Evolutionary conservation across 495 filamentous ascomycete species (phyloP).

Genomic region (Peziza echinospora): DNA sequence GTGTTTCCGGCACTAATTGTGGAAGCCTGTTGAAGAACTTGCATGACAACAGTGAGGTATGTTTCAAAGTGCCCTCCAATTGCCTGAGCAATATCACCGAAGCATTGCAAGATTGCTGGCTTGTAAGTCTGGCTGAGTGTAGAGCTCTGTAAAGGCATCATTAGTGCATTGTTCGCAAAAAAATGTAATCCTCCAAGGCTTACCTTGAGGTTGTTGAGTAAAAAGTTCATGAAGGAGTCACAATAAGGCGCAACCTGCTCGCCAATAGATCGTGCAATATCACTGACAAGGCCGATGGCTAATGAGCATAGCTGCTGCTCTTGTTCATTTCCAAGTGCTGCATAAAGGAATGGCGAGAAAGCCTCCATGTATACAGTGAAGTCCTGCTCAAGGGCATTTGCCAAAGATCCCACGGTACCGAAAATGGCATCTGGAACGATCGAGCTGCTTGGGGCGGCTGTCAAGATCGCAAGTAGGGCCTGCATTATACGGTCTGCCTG

Average conservation of each 20-base stretch:
- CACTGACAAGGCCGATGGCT: slow-evolving; percentile 91
- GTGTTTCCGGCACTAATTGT: slow-evolving; percentile 30
- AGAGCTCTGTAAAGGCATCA: slow-evolving; percentile 29
- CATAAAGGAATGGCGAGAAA: slow-evolving; percentile 76
- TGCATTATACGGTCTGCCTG: slow-evolving; percentile 89
- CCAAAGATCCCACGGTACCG: slow-evolving; percentile 64
- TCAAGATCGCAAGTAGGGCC: slow-evolving; percentile 56
- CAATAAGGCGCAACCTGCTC: slow-evolving; percentile 81
- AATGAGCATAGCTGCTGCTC: slow-evolving; percentile 84
- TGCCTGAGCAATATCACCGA: slow-evolving; percentile 91
- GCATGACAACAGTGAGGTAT: slow-evolving; percentile 75
- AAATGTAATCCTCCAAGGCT: too few relatives aligned
- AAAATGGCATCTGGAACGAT: slow-evolving; percentile 88
- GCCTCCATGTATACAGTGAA: slow-evolving; percentile 94
- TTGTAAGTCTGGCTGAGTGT: slow-evolving; percentile 86
- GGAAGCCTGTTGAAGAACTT: slow-evolving; percentile 82
- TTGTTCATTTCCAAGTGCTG: slow-evolving; percentile 82
- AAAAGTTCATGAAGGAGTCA: slow-evolving; percentile 90
- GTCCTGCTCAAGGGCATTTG: slow-evolving; percentile 71
- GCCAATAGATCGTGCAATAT: slow-evolving; percentile 78
- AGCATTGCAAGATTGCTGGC: slow-evolving; percentile 91
- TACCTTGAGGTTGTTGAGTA: slow-evolving; percentile 74
- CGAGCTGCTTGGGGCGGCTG: slow-evolving; percentile 60
- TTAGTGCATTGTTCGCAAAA: slow-evolving; percentile 1
- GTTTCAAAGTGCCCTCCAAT: slow-evolving; percentile 83